Base-by-base conservation (phyloP, 768 basidiomycete species). In the Bullera alba region DNA sequence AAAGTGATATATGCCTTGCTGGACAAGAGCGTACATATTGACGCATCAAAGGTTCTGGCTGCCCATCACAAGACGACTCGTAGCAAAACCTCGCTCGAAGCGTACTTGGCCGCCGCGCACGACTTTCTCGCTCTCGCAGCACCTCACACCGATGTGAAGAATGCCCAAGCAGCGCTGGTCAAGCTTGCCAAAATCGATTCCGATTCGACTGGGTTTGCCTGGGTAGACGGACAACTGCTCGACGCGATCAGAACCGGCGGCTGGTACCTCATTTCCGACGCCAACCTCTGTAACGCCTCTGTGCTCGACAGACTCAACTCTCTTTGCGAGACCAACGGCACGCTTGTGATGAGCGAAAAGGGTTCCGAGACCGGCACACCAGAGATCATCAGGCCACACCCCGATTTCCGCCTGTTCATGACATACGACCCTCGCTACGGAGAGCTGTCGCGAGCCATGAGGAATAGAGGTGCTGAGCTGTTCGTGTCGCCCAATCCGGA, bases 271-370 rank as follows among this genome's bases (percentile, higher is more conserved):
- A 79, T 99, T 48, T 89, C 95, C 57, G 85, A 83, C 48, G 92
- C 95, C 37, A 99, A 99, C 63, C 78, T 91, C 16, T 99, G 95
- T 75, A 92, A 81, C 54, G 83, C 93, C 1, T 93, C 95, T 12
- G 90, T 99, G 15, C 80, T 99, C 19, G 95, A 99, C 74, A 81
- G 95, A 29, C 81, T 99, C 34, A 99, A 99, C 72, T 91, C 91
- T 26, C 81, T 99, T 8, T 96, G 93, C 69, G 95, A 99, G 74
- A 78, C 79, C 12, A 78, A 85, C 47, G 95, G 95, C 3, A 77
- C 75, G 2, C 74, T 99, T 28, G 81, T 82, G n/a, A 77, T 99
- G 37, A 93, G 82, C 60, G 95, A 99, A 70, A 81, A 87, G 43
- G 95, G 95, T 0, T 80, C 83, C 28, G 81, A 90, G 44, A 74